Conservation (phyloP, 345 rosid species). For the Eucalyptus marginata region DNA sequence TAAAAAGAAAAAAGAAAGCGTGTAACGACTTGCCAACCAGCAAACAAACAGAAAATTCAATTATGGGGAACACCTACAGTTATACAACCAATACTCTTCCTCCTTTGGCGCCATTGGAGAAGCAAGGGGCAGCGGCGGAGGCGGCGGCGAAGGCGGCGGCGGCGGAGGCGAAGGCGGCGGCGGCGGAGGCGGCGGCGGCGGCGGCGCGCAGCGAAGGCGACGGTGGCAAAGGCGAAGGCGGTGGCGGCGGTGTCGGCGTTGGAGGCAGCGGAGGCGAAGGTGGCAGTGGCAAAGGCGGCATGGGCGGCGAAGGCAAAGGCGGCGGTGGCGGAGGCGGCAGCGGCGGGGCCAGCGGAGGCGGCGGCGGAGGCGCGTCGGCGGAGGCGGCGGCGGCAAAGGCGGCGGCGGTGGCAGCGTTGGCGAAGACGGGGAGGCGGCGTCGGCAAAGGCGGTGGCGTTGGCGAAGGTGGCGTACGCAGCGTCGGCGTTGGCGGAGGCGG, state of each 20-base stretch:
- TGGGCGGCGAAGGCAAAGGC: too few species aligned
- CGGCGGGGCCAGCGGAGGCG: rapidly evolving
- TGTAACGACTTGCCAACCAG: background rate
- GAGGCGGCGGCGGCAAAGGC: too few species aligned
- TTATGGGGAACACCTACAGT: background rate
- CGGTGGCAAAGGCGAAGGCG: rapidly evolving
- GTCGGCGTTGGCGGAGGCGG: too few species aligned
- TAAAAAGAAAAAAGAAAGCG: background rate
- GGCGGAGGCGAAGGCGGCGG: rapidly evolving
- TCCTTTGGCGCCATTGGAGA: too few species aligned
- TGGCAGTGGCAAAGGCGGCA: rapidly evolving
- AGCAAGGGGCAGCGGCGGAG: rapidly evolving
- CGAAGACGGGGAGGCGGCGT: too few species aligned
- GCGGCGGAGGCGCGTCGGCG: rapidly evolving
- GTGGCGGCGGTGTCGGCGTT: rapidly evolving
- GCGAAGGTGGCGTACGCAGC: too few species aligned
- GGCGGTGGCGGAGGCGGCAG: rapidly evolving
- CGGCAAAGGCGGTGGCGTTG: rapidly evolving
- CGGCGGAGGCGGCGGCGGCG: rapidly evolving
- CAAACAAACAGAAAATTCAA: background rate
- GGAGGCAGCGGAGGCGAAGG: rapidly evolving
- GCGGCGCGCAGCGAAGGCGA: rapidly evolving
- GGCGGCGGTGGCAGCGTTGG: rapidly evolving
- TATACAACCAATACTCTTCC: background rate
- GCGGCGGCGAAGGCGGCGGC: rapidly evolving